These are phyloP conservation scores for Talaromyces sp. DNA, from an alignment of 2,329 filamentous ascomycete species.

Conservation along the genomic window DNA sequence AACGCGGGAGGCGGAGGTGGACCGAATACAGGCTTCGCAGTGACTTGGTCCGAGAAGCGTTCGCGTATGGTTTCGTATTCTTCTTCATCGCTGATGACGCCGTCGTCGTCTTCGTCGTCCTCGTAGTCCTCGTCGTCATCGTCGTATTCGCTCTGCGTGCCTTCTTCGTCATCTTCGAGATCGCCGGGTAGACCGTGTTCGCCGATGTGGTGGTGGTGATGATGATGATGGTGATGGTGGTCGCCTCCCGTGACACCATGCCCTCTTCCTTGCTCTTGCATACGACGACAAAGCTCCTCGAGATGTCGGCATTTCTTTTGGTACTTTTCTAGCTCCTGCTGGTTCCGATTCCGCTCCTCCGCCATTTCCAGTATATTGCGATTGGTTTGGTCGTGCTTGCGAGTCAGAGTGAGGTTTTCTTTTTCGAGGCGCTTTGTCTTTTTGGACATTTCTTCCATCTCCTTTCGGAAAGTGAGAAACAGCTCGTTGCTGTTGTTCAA, in stretches of 20 bases:
- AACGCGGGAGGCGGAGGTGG: conserved; percentile 49
- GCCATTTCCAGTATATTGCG: conserved; percentile 97
- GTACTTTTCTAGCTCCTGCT: conserved; percentile 71
- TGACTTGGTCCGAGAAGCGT: conserved; percentile 21
- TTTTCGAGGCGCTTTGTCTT: conserved; percentile 96
- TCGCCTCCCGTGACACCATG: conserved; percentile 56
- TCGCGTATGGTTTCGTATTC: conserved; percentile 43
- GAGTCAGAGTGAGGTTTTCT: conserved; percentile 84
- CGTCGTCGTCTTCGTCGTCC: conserved; percentile 59
- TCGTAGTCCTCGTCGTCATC: conserved; percentile 56
- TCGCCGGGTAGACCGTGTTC: conserved; percentile 27
- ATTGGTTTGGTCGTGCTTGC: conserved; percentile 90
- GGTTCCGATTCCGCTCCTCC: conserved; percentile 74
- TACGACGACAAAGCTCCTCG: conserved; percentile 88
- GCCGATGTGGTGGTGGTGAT: conserved; percentile 24
- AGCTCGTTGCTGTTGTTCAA: conserved; percentile 97
- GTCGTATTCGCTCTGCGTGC: conserved; percentile 47
- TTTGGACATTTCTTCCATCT: conserved; percentile 99
- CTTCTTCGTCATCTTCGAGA: conserved; percentile 50
- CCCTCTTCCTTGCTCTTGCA: conserved; percentile 90
- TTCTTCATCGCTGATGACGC: conserved; percentile 52
- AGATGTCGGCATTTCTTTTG: conserved; percentile 85
- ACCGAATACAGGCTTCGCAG: conserved; percentile 41
- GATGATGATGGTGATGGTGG: conserved; percentile 15
- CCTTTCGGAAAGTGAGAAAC: conserved; percentile 93